Evolutionary conservation across 345 rosid species (phyloP), one percentile per base, ranked within the genome.

Genomic region (Geranium brycei): DNA sequence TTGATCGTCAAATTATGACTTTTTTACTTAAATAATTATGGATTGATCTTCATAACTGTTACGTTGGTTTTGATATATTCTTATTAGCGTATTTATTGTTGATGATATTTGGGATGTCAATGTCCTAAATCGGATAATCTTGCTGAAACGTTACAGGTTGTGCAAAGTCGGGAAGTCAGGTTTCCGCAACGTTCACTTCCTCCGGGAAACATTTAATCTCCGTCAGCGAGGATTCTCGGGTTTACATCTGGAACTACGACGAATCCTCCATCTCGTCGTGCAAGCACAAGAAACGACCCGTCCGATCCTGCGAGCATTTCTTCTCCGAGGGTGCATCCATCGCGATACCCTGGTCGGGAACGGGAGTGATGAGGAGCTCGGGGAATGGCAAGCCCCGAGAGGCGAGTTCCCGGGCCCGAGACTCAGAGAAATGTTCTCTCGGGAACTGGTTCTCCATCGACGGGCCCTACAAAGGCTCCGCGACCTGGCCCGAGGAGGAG

Each of bases 401-500:
- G 31, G 31, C 72, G 28, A 73, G 23, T 11, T 64, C 77, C 31
- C 23, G 65, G 63, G 69, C 63, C 30, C 61, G 69, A 68, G 77
- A 83, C 66, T 64, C 80, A 0, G 81, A 75, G 19, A 60, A 77
- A 1, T 87, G 79, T 63, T 80, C 84, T 38, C 79, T 83, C 4
- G 79, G 82, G 19, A 77, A 69, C 64, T 85, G 86, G 82, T 80
- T 82, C 68, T 80, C 83, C 57, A 71, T 63, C 23, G 89, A 87
- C 2, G 77, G 87, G 1, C 70, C 80, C 0, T 73, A 79, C 75
- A 81, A 80, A 59, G 84, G 78, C 35, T 74, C 83, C 0, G 84
- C 92, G 17, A 92, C 97, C 31, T 92, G 98, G 98, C 98, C 98
- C 0, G 98, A 79, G 76, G 98, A 92, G 77, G 84, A 81, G 65